Percentiles rank a stretch among this genome's conserved stretches.
phyloP scores from a whole-genome alignment of 2,329 filamentous ascomycete species.

The Domatiomyces catenatus region DNA sequence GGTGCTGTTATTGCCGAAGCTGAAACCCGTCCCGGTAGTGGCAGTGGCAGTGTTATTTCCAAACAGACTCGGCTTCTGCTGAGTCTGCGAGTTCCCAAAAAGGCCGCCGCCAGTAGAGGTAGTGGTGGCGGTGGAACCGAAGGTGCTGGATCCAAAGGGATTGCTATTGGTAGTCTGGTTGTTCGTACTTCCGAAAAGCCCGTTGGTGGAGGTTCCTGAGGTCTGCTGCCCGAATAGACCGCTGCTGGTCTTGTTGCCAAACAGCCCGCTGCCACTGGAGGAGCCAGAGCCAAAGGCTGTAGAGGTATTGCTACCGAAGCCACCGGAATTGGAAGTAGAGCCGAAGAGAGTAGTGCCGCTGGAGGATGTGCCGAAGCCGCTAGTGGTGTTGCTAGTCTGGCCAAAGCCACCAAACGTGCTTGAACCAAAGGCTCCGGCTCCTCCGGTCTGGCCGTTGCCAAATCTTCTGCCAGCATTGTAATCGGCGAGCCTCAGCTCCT shows the following conservation, averaged over 20 bases:
- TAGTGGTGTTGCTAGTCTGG: slow-evolving; percentile 16
- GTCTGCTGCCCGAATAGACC: slow-evolving; percentile 16
- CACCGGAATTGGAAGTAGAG: slow-evolving; percentile 20
- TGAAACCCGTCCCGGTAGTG: slow-evolving; percentile 20
- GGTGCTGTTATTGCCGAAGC: slow-evolving; percentile 30
- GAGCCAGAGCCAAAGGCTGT: slow-evolving; percentile 26
- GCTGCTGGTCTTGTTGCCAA: slow-evolving; percentile 22
- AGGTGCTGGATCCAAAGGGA: slow-evolving; percentile 22
- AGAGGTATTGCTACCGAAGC: slow-evolving; percentile 22
- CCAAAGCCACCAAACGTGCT: slow-evolving; percentile 34
- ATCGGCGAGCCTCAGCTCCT: slow-evolving; percentile 66
- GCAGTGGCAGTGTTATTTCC: slow-evolving; percentile 18
- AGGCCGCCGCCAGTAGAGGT: slow-evolving; percentile 30
- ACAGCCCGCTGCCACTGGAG: slow-evolving; percentile 31
- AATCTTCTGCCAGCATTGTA: slow-evolving; percentile 74
- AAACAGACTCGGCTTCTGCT: slow-evolving; percentile 19
- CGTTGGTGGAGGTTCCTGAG: slow-evolving; percentile 21
- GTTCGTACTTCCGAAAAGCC: slow-evolving; percentile 28
- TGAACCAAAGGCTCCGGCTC: slow-evolving; percentile 61
- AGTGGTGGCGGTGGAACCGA: slow-evolving; percentile 5
- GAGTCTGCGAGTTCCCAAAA: slow-evolving; percentile 28
- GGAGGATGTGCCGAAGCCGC: slow-evolving; percentile 15
- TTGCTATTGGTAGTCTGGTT: slow-evolving; percentile 19
- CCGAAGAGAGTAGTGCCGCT: slow-evolving; percentile 21
- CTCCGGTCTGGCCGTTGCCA: slow-evolving; percentile 65